phyloP scores from a whole-genome alignment of 1,284 basidiomycete species.

The Ceratobasidium sp. region DNA sequence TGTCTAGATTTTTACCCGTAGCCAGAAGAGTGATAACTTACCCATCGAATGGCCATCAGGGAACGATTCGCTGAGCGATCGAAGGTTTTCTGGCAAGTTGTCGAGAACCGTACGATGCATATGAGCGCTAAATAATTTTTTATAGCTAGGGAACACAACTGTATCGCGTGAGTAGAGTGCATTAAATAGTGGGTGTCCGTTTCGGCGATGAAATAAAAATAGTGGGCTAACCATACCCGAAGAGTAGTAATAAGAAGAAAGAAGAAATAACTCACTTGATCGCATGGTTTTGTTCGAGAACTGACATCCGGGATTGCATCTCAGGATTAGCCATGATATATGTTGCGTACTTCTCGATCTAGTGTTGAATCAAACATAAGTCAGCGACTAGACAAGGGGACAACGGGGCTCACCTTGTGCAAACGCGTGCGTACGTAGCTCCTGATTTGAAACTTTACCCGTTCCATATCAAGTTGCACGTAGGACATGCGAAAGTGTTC shows the following conservation, averaged over 20 bases:
- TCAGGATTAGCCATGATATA: constrained; percentile 75
- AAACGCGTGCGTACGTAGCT: constrained; percentile 88
- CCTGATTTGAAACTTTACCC: constrained; percentile 88
- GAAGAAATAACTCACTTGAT: constrained; percentile 61
- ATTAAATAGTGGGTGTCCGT: background rate
- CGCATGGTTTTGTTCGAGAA: constrained; percentile 82
- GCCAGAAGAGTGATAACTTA: constrained; percentile 24
- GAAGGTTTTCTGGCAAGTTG: constrained; percentile 77
- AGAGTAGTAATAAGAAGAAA: background rate
- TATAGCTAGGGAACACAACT: constrained; percentile 1
- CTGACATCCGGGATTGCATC: constrained; percentile 76
- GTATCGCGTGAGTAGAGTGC: background rate
- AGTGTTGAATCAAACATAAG: background rate
- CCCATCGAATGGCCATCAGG: constrained; percentile 74
- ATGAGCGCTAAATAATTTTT: constrained; percentile 30
- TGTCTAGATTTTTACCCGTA: background rate
- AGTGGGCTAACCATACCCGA: too few relatives aligned
- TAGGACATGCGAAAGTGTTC: constrained; percentile 91
- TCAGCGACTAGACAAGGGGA: background rate
- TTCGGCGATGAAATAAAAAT: too few relatives aligned
- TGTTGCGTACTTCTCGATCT: constrained; percentile 89
- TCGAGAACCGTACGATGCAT: constrained; percentile 59
- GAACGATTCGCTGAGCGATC: constrained; percentile 74
- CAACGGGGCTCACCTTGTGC: constrained; percentile 70
- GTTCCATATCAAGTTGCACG: constrained; percentile 91